Conservation (phyloP, 2,329 filamentous ascomycete genomes). For the Rasamsonia emersonii region DNA sequence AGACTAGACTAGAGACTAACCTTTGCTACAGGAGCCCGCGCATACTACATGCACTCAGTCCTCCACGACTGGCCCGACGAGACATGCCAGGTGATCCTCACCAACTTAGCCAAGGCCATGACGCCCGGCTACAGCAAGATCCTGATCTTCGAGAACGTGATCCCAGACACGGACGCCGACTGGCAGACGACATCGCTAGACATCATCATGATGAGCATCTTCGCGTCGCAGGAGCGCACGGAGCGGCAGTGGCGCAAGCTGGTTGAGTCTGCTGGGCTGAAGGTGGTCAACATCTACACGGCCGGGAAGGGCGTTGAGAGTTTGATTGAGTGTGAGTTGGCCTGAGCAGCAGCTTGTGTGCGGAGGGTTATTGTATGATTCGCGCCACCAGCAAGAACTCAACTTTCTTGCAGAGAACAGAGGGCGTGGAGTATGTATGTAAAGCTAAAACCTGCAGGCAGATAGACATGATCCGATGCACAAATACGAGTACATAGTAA, state of each 20-base stretch:
- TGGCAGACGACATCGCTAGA: constrained; percentile 30
- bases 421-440: too few relatives aligned
- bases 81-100: constrained; percentile 23
- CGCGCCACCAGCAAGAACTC: too few relatives aligned
- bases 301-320: constrained; percentile 7
- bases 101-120: constrained; percentile 15
- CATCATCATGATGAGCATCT: constrained; percentile 8
- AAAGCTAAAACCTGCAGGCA: too few relatives aligned
- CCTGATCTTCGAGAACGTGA: constrained; percentile 22
- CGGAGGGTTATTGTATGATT: too few relatives aligned
- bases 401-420: too few relatives aligned
- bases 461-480: too few relatives aligned
- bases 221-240: constrained; percentile 8
- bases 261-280: constrained; percentile 13
- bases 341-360: too few relatives aligned
- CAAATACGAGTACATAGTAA: too few relatives aligned
- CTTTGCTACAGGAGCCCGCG: constrained; percentile 22
- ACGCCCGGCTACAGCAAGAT: constrained; percentile 22
- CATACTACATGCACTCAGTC: constrained; percentile 29
- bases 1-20: too few relatives aligned
- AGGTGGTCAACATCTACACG: constrained; percentile 18
- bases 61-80: constrained; percentile 30
- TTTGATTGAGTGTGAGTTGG: constrained; percentile 9
- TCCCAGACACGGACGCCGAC: constrained; percentile 20
- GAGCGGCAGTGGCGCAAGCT: constrained; percentile 7